A percentile compares a stretch with the other conserved stretches of the same genome.
These are phyloP conservation scores for Gynochthodes officinalis DNA, from an alignment of 257 asterid species.

Conservation along the genomic window DNA sequence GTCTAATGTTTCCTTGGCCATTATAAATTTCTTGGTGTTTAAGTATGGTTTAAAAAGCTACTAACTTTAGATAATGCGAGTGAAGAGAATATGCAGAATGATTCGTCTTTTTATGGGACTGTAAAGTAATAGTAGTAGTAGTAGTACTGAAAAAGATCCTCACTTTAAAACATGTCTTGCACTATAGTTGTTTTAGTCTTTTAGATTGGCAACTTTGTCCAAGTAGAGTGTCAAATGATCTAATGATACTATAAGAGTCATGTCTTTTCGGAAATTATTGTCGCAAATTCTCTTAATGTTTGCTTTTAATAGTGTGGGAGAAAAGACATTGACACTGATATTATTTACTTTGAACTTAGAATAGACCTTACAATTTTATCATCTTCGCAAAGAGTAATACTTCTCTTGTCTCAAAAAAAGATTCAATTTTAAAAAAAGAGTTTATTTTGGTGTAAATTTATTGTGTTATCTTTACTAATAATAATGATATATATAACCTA, in stretches of 20 bases:
- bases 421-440: too few species aligned
- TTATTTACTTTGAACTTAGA: too few species aligned
- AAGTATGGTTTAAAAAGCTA: slow-evolving; percentile 3
- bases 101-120: slow-evolving; percentile 21
- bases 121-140: too few species aligned
- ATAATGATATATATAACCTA: too few species aligned
- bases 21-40: slow-evolving; percentile 20
- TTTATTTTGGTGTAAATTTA: too few species aligned
- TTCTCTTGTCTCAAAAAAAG: too few species aligned
- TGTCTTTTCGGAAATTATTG: not conserved
- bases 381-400: too few species aligned
- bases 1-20: not conserved
- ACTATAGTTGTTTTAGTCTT: slow-evolving; percentile 12
- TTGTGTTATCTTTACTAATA: too few species aligned
- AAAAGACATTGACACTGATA: too few species aligned
- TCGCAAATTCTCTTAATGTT: too few species aligned
- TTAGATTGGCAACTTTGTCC: not conserved
- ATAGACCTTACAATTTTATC: too few species aligned
- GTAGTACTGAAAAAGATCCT: not conserved
- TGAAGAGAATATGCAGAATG: slow-evolving; percentile 27
- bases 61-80: not conserved
- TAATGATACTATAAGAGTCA: not conserved
- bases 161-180: slow-evolving; percentile 25
- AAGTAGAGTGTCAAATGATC: not conserved
- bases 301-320: too few species aligned